Evolutionary conservation across 176 grass and related monocot genomes (phyloP).

Genomic region (Coix lacrymajobi): DNA sequence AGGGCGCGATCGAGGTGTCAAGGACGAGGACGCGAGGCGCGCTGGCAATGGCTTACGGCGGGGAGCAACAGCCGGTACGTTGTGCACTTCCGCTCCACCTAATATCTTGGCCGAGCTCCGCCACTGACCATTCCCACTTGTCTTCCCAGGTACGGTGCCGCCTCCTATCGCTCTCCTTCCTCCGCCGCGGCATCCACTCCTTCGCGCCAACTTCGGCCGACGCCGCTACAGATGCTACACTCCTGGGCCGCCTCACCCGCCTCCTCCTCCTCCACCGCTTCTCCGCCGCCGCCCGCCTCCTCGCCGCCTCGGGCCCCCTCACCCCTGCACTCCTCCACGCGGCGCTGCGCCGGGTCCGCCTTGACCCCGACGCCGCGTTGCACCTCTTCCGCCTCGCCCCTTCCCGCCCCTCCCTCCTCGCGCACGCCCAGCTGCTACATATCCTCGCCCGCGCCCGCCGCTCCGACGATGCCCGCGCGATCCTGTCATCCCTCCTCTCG

Average conservation of each 20-base stretch:
- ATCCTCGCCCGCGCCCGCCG: slow-evolving; percentile 69
- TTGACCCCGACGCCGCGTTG: slow-evolving; percentile 53
- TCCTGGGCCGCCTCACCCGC: slow-evolving; percentile 67
- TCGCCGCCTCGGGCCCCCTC: slow-evolving; percentile 41
- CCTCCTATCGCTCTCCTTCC: background rate
- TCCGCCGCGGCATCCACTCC: slow-evolving; percentile 34
- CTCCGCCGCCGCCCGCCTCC: slow-evolving; percentile 45
- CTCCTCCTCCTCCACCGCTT: slow-evolving; percentile 82
- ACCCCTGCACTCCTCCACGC: slow-evolving; percentile 57
- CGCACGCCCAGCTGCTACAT: slow-evolving; percentile 74
- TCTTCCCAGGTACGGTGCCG: background rate
- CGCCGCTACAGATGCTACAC: slow-evolving; percentile 6
- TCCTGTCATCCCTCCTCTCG: slow-evolving; percentile 49
- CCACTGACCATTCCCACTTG: background rate
- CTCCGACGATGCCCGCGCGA: slow-evolving; percentile 38
- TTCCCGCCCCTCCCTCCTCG: slow-evolving; percentile 37
- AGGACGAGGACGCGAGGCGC: background rate
- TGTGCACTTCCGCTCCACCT: background rate
- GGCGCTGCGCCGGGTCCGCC: slow-evolving; percentile 61
- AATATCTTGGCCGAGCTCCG: background rate
- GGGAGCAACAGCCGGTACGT: background rate
- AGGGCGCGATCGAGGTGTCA: background rate
- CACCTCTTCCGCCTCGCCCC: slow-evolving; percentile 56
- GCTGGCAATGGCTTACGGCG: background rate
- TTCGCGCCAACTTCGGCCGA: background rate